Evolutionary conservation across 805 yeast genomes (phyloP), one percentile per base, ranked within the genome.

Genomic region (Candida dendrica): DNA sequence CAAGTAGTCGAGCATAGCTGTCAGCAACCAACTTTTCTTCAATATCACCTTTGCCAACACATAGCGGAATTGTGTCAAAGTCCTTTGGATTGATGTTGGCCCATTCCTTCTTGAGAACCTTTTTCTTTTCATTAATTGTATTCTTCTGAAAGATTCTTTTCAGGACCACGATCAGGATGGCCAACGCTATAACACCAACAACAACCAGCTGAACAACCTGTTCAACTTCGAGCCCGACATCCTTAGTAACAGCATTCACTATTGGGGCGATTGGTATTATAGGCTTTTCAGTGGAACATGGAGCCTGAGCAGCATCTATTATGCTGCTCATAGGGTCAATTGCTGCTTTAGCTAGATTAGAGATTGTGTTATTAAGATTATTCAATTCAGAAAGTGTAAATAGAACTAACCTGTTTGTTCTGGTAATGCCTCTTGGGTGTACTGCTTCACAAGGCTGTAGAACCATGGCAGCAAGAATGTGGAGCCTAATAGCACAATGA

Each of bases 11-110:
- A 15, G 13, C 16, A 18, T 40, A 38, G 10, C 37, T 38, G 2
- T 43, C 16, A 3, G 30, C 9, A 13, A 40, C 15, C 8, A 37
- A n/a, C n/a, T 27, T 15, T 19, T 43, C 47, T 26, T 43, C 47
- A 3, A 26, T 27, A 34, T 36, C 42, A 17, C 41, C 41, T 29
- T 43, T 43, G 1, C 43, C 41, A 17, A 37, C 39, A 36, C 47
- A 43, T 4, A 43, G 3, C 14, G 47, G 47, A 14, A 43, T 38
- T 3, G 41, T 37, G 8, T 40, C 43, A 17, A 40, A 31, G 18
- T 37, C 34, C 2, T 18, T 14, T 14, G 36, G 30, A n/a, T 33
- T 22, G 7, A 15, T 34, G 2, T 34, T 24, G 3, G 31, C 19
- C 16, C 17, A 17, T 17, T 11, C 32, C 5, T 36, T 27, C n/a